Conservation (phyloP, 768 basidiomycete genomes). For the Nevesoporus exiguus region DNA sequence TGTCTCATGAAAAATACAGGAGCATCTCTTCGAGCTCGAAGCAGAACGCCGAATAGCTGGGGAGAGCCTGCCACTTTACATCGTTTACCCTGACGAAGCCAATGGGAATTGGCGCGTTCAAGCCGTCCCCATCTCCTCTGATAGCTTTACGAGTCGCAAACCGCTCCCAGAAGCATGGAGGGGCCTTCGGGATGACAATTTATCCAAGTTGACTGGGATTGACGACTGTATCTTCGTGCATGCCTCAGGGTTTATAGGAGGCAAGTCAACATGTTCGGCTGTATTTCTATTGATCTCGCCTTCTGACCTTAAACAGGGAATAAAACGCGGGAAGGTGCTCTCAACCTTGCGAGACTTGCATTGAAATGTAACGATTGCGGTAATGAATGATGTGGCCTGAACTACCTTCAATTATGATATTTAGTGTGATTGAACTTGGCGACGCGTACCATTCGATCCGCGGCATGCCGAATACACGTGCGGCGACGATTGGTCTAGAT, state of each 20-base stretch:
- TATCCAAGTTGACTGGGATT: conserved; percentile 72
- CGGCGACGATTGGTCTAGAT: conserved; percentile 5
- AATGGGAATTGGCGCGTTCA: conserved; percentile 84
- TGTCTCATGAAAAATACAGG: conserved; percentile 40
- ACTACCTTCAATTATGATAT: conserved; percentile 12
- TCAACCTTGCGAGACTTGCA: conserved; percentile 73
- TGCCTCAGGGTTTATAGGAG: conserved; percentile 95
- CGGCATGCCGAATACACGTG: conserved; percentile 18
- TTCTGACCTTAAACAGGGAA: conserved; percentile 53
- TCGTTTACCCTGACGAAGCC: conserved; percentile 86
- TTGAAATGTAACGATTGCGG: conserved; percentile 37
- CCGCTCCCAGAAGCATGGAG: conserved; percentile 92
- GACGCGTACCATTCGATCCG: conserved; percentile 2
- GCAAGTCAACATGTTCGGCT: conserved; percentile 38
- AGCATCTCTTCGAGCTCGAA: conserved; percentile 91
- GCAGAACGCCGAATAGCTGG: conserved; percentile 44
- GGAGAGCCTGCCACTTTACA: conserved; percentile 65
- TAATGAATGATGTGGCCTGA: conserved; percentile 15
- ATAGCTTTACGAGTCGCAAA: conserved; percentile 89
- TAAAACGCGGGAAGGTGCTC: conserved; percentile 83
- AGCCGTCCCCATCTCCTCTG: conserved; percentile 78
- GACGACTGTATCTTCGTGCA: conserved; percentile 89
- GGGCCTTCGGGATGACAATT: conserved; percentile 80
- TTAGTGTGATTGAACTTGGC: conserved; percentile 11
- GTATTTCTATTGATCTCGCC: background rate